Base-by-base conservation (phyloP, 164 flowering plant genomes). In the Vitis riparia region DNA sequence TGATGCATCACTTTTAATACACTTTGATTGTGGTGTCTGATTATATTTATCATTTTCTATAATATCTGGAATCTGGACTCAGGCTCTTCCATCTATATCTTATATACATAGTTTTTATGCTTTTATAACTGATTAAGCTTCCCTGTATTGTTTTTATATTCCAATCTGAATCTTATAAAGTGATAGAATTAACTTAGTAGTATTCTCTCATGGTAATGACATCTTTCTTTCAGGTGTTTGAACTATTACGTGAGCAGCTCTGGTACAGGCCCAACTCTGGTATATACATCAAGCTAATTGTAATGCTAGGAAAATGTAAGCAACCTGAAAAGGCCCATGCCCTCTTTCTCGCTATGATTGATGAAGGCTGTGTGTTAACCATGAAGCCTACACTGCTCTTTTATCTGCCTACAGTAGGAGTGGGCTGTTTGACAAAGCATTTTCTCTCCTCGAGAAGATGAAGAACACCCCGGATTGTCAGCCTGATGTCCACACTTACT, bases 221-320 rank as follows among this genome's bases (percentile, higher is more conserved):
- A n/a, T 55, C 55, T 29, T 57, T 5, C 29, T 74, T 76, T 71
- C 85, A 95, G 99, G 94, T 95, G 65, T 95, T 95, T 71, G 98
- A 90, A 56, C 83, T 95, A 63, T 79, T 95, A 23, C 87, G 83
- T 1, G 94, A 93, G 84, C 99, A 95, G 80, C 81, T 90, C 8
- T 93, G 97, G 99, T 95, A 93, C 88, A 84, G 81, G 74, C 98
- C 99, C 16, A 80, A 85, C 65, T 1, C 88, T 66, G 92, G 88
- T 50, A 76, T 88, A 50, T 93, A 91, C 76, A 72, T 93, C 73
- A 93, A 91, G 83, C 85, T 95, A 12, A 93, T 95, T 57, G 94
- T 91, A 72, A 95, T 95, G 97, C 94, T 95, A 65, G 99, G 99
- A 68, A 93, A 95, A 81, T 95, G 98, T 80, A 95, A 88, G 83